These are phyloP conservation scores for Termitomyces sp. DNA, from an alignment of 768 basidiomycete species.

Conservation along the genomic window DNA sequence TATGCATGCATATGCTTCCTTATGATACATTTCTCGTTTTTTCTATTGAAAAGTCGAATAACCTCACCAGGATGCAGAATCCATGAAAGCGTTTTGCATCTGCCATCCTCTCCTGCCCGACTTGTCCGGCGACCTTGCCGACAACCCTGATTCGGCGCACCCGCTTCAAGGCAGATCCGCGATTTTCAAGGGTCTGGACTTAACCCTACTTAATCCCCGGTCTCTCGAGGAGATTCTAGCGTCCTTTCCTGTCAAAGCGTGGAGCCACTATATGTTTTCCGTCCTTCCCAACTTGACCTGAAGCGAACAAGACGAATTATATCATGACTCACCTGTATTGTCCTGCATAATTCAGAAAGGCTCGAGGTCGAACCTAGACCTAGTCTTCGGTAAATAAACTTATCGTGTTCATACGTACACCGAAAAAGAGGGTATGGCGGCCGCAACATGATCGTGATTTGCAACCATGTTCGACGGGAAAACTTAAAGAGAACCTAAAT, in stretches of 20 bases:
- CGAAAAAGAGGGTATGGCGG: conserved; percentile 7
- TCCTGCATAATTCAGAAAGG: not conserved
- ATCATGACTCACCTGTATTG: not conserved
- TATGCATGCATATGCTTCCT: too few relatives aligned
- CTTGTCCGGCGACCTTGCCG: not conserved
- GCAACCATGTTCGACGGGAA: not conserved
- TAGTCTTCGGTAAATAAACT: too few relatives aligned
- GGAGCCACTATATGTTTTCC: not conserved
- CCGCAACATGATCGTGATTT: not conserved
- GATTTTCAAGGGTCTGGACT: not conserved
- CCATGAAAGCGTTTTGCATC: too few relatives aligned
- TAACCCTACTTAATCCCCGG: not conserved
- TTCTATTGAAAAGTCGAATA: too few relatives aligned
- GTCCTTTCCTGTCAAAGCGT: not conserved
- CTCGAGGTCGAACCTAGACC: not conserved
- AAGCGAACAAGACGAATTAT: not conserved
- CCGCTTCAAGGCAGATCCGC: not conserved
- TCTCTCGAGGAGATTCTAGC: too few relatives aligned
- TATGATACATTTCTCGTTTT: too few relatives aligned
- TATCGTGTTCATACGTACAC: not conserved
- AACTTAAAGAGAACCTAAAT: not conserved
- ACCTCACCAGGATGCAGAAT: too few relatives aligned
- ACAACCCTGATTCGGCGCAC: not conserved
- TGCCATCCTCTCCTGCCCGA: too few relatives aligned
- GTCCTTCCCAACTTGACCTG: not conserved